A percentile compares a stretch with the other conserved stretches of the same genome.
Evolutionary conservation across 441 rosid genomes (phyloP).

Genomic region (Croton setiger): DNA sequence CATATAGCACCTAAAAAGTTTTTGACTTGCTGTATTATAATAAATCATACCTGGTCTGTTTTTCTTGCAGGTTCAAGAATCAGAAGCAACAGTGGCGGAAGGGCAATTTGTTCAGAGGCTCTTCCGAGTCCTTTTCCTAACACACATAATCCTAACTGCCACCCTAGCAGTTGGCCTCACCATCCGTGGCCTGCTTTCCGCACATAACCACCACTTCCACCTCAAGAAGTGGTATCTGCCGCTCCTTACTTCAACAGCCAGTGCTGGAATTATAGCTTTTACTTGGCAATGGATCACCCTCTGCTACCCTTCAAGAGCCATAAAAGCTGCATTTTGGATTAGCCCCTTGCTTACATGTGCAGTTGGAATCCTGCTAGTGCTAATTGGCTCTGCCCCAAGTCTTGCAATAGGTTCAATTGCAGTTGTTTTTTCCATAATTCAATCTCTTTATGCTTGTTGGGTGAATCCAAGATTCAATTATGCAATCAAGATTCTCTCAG

Average conservation of each 20-base stretch:
- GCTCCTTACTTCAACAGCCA: slow-evolving; percentile 51
- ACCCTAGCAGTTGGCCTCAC: slow-evolving; percentile 49
- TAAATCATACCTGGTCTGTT: background rate
- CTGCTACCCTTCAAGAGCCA: slow-evolving; percentile 44
- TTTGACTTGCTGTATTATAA: slow-evolving; percentile 4
- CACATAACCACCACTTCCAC: slow-evolving; percentile 47
- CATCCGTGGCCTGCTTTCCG: slow-evolving; percentile 51
- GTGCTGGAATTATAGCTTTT: slow-evolving; percentile 46
- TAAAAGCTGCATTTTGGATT: slow-evolving; percentile 65
- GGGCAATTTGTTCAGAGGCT: slow-evolving; percentile 40
- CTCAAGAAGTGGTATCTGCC: slow-evolving; percentile 83
- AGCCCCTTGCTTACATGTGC: slow-evolving; percentile 59
- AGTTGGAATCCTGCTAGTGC: slow-evolving; percentile 51
- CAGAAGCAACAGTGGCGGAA: slow-evolving; percentile 35
- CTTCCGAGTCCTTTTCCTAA: slow-evolving; percentile 51
- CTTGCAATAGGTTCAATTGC: slow-evolving; percentile 45
- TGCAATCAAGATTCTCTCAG: slow-evolving; percentile 44
- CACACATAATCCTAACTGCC: slow-evolving; percentile 43
- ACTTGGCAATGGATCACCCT: slow-evolving; percentile 48
- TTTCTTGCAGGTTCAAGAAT: slow-evolving; percentile 46
- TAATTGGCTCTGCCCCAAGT: slow-evolving; percentile 47
- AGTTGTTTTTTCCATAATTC: slow-evolving; percentile 44
- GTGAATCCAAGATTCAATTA: slow-evolving; percentile 54
- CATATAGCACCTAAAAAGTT: background rate
- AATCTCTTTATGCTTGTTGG: slow-evolving; percentile 73